Base-by-base conservation (phyloP, 176 grass and related monocot genomes). In the Oryza rufipogon region DNA sequence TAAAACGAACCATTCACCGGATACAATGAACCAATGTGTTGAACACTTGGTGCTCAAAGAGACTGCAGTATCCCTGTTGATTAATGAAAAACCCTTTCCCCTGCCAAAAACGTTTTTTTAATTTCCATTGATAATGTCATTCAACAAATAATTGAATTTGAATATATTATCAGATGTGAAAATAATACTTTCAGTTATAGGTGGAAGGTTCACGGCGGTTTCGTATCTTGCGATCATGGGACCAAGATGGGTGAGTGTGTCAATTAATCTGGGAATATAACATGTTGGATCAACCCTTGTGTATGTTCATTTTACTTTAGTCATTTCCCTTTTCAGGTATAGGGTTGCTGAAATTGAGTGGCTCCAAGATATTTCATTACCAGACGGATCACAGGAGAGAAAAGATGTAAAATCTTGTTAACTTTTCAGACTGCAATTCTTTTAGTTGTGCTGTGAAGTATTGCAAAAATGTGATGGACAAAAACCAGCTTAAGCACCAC, bases 291-390 rank as follows among this genome's bases (percentile, higher is more conserved):
- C 32, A 74, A 46, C 47, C 73, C 66, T 22, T 85, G 49, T 36
- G 15, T 81, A 54, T 45, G 56, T 58, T 63, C 20, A 51, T 71
- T 70, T 87, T 79, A 73, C 79, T 67, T 88, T 71, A 76, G 9
- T 81, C 90, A 1, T 75, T 71, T 80, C 26, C 79, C 44, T 66
- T 66, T 85, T 63, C 68, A 99, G 93, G 52, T 99, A 99, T 87
- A 90, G 96, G 70, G 89, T 99, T 89, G 93, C 96, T 87, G 89
- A 99, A 94, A 88, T 99, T 90, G 96, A 99, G 87, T 94, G 93
- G 91, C 74, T 96, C 84, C 79, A 92, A 80, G 96, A 99, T 92
- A 83, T 81, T 76, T 81, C 73, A 39, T 88, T 86, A 75, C 93
- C 85, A 73, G 92, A 99, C 81, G 91, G 91, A 38, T 99, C 91